phyloP scores from a whole-genome alignment of 768 basidiomycete species.

The Sutorius australiensis region DNA sequence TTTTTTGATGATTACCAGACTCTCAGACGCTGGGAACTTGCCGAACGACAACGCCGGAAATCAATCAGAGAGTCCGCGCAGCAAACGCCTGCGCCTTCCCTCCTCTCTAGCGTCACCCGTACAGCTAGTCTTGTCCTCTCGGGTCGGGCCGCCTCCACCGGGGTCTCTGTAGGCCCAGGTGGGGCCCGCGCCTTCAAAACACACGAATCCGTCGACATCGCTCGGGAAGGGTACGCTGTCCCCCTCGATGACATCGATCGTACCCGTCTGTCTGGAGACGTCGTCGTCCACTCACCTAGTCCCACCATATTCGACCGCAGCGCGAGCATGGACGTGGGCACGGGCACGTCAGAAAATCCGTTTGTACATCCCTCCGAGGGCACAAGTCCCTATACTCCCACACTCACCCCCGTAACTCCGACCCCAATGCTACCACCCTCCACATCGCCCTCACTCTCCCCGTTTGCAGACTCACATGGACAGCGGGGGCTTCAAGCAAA shows the following conservation, averaged over 20 bases:
- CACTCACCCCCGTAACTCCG: not conserved
- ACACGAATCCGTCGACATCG: conserved; percentile 46
- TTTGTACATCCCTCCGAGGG: conserved; percentile 34
- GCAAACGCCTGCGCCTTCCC: conserved; percentile 33
- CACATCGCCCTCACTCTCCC: conserved; percentile 15
- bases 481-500: conserved; percentile 19
- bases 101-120: conserved; percentile 56
- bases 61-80: conserved; percentile 56
- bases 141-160: conserved; percentile 31
- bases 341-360: conserved; percentile 38
- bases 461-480: conserved; percentile 38
- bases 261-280: conserved; percentile 34
- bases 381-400: not conserved
- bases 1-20: conserved; percentile 43
- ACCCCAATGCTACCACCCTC: not conserved
- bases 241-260: conserved; percentile 51
- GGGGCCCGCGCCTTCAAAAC: conserved; percentile 46
- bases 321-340: conserved; percentile 9
- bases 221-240: conserved; percentile 33
- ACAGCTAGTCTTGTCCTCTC: conserved; percentile 60
- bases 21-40: conserved; percentile 71
- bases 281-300: conserved; percentile 32
- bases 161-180: conserved; percentile 25
- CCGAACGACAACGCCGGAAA: conserved; percentile 73
- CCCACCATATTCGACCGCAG: conserved; percentile 18